Conservation (phyloP, 192 early-diverging fungal species). For the Chytriomyces sp. region DNA sequence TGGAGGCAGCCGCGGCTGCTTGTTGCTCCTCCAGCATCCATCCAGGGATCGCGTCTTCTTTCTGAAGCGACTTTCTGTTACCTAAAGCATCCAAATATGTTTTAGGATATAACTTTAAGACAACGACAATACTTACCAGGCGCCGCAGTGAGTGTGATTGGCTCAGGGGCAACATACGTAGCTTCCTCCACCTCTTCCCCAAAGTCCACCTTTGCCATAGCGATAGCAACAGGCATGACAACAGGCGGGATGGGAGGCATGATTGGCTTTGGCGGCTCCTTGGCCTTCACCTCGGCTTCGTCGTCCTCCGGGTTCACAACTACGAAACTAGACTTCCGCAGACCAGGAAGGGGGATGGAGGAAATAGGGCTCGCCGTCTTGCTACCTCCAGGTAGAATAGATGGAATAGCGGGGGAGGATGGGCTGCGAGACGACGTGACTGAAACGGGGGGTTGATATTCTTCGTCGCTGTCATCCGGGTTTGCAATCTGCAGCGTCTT, state of each 20-base stretch:
- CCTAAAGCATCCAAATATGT: not conserved
- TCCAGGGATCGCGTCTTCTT: not conserved
- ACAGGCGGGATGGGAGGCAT: not conserved
- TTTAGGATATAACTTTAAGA: too few relatives aligned
- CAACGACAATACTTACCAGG: not conserved
- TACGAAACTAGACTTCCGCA: not conserved
- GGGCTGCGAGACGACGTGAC: not conserved
- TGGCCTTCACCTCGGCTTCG: not conserved
- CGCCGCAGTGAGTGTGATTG: not conserved
- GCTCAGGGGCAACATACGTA: too few relatives aligned
- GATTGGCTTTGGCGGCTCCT: not conserved
- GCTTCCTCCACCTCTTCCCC: too few relatives aligned
- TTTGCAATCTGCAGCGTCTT: conserved; percentile 23
- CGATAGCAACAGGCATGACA: not conserved
- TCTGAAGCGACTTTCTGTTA: not conserved
- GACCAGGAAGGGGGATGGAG: not conserved
- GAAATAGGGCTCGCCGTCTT: not conserved
- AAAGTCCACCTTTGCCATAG: not conserved
- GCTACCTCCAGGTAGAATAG: not conserved
- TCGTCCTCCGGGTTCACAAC: not conserved
- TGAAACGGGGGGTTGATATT: too few relatives aligned
- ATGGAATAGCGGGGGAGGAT: not conserved
- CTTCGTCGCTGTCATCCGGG: conserved; percentile 13
- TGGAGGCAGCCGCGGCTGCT: not conserved
- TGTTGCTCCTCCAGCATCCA: conserved; percentile 11